phyloP scores from a whole-genome alignment of 2,329 filamentous ascomycete genomes.

The Cladobotryum protrusum region DNA sequence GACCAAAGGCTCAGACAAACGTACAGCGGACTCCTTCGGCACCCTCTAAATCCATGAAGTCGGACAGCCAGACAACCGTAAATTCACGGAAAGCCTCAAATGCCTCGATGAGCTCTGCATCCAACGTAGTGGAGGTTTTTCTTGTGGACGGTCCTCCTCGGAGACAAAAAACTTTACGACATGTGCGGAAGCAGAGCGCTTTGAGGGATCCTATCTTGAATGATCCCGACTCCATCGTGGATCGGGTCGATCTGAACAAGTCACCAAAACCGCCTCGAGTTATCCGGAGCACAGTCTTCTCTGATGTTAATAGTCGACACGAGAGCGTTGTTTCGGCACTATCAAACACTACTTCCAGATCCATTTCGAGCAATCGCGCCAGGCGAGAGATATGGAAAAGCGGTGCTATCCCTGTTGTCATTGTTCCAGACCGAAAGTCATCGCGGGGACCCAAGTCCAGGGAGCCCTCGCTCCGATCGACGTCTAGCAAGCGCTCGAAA shows the following conservation, averaged over 20 bases:
- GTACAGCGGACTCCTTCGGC: conserved; percentile 15
- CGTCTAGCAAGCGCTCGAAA: conserved; percentile 52
- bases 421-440: conserved; percentile 53
- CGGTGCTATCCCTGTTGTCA: conserved; percentile 56
- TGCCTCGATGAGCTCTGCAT: conserved; percentile 49
- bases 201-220: conserved; percentile 39
- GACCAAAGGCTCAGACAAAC: conserved; percentile 29
- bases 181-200: conserved; percentile 50
- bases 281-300: conserved; percentile 21
- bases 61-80: conserved; percentile 25
- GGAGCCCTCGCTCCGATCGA: conserved; percentile 53
- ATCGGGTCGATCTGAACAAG: conserved; percentile 12
- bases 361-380: conserved; percentile 47
- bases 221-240: conserved; percentile 11
- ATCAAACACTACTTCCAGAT: conserved; percentile 43
- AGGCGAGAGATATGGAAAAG: conserved; percentile 54
- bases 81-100: conserved; percentile 46
- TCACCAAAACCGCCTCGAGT: conserved; percentile 23
- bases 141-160: conserved; percentile 43
- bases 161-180: conserved; percentile 51
- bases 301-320: conserved; percentile 24
- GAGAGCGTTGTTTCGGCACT: conserved; percentile 45
- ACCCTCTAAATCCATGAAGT: conserved; percentile 33
- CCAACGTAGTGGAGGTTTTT: conserved; percentile 53
- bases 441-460: conserved; percentile 47